Evolutionary conservation across 1,139 yeast genomes (phyloP).

Genomic region (Taphrina confusa): DNA sequence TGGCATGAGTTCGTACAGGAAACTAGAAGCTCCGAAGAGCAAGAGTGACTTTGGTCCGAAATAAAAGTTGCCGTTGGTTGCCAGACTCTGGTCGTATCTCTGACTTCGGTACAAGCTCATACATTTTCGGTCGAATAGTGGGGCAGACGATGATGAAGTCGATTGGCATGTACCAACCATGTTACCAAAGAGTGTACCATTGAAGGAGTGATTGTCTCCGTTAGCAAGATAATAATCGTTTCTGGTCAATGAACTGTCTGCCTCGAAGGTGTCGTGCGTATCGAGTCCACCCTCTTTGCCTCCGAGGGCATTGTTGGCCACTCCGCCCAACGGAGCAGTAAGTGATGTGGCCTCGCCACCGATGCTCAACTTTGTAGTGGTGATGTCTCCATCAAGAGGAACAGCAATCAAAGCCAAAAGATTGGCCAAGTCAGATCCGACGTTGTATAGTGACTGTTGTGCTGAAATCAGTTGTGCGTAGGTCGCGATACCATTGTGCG

Average conservation of each 20-base stretch:
- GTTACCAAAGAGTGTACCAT: slow-evolving; percentile 27
- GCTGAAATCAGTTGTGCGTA: slow-evolving; percentile 25
- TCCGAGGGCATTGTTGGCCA: slow-evolving; percentile 3
- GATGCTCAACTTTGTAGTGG: slow-evolving; percentile 18
- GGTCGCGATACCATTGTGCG: slow-evolving; percentile 30
- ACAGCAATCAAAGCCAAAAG: slow-evolving; percentile 17
- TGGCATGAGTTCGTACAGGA: slow-evolving; percentile 30
- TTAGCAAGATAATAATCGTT: slow-evolving; percentile 29
- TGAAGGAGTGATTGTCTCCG: slow-evolving; percentile 33
- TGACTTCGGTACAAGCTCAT: slow-evolving; percentile 25
- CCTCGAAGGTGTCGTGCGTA: slow-evolving; percentile 34
- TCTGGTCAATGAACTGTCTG: slow-evolving; percentile 29
- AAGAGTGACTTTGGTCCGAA: slow-evolving; percentile 28
- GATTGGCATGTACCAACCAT: slow-evolving; percentile 17
- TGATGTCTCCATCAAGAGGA: slow-evolving; percentile 31
- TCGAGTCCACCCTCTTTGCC: slow-evolving; percentile 31
- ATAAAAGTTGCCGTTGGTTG: slow-evolving; percentile 29
- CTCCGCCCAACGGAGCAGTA: slow-evolving; percentile 13
- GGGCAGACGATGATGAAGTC: slow-evolving; percentile 6
- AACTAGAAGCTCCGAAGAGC: slow-evolving; percentile 27
- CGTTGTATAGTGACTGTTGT: slow-evolving; percentile 21
- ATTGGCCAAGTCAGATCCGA: slow-evolving; percentile 28
- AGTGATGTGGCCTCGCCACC: slow-evolving; percentile 31
- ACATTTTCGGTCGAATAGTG: slow-evolving; percentile 25
- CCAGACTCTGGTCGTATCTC: slow-evolving; percentile 19